phyloP scores from a whole-genome alignment of 306 rosid genomes.

The Alnus glutinosa region DNA sequence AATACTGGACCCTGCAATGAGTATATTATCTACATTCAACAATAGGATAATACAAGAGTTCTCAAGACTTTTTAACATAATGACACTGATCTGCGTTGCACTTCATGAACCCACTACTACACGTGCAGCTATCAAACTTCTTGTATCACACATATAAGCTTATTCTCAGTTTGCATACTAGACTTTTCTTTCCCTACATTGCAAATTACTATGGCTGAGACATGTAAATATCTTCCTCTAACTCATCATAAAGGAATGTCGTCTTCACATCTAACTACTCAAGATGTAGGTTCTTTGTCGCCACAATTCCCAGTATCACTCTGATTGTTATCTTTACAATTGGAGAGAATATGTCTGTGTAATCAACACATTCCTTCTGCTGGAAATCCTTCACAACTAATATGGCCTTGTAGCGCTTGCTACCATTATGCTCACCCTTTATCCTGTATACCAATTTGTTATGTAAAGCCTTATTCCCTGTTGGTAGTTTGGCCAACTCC shows the following conservation, averaged over 20 bases:
- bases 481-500: background rate
- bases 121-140: too few relatives aligned
- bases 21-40: too few relatives aligned
- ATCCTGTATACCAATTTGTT: conserved; percentile 1
- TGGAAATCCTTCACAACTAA: background rate
- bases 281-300: too few relatives aligned
- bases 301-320: background rate
- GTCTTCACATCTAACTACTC: conserved; percentile 1
- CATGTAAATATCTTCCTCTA: background rate
- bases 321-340: background rate
- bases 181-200: background rate
- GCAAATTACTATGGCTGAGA: too few relatives aligned
- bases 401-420: background rate
- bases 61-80: too few relatives aligned
- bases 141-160: too few relatives aligned
- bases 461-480: background rate
- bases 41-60: too few relatives aligned
- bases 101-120: too few relatives aligned
- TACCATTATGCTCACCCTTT: background rate
- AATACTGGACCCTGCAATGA: too few relatives aligned
- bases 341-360: too few relatives aligned
- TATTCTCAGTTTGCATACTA: background rate
- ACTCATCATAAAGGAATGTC: background rate
- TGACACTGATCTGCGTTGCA: too few relatives aligned
- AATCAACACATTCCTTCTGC: background rate